phyloP scores from a whole-genome alignment of 2,329 filamentous ascomycete species.

The Ophiostoma piceae region DNA sequence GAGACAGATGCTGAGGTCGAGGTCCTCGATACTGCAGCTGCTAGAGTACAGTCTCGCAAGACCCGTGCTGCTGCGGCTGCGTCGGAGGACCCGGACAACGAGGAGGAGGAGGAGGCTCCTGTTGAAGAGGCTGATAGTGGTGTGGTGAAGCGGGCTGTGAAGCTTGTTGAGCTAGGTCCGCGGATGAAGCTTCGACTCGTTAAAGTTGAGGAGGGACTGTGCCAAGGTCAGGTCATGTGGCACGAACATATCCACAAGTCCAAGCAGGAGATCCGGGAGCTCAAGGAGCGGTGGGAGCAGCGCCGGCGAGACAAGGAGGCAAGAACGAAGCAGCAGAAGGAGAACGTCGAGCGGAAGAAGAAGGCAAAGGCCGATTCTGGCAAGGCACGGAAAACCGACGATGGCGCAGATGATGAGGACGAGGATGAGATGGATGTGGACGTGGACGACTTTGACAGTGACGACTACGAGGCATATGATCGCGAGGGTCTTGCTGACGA shows the following conservation, averaged over 20 bases:
- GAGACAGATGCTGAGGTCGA: conserved; percentile 97
- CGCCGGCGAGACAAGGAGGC: conserved; percentile 74
- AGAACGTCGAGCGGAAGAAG: conserved; percentile 87
- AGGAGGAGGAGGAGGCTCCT: conserved; percentile 35
- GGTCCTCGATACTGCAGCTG: conserved; percentile 60
- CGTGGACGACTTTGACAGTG: conserved; percentile 39
- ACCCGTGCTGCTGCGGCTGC: conserved; percentile 43
- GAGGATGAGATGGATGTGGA: conserved; percentile 38
- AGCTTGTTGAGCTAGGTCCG: conserved; percentile 86
- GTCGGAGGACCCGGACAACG: conserved; percentile 40
- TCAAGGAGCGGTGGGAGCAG: conserved; percentile 80
- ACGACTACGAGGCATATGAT: conserved; percentile 47
- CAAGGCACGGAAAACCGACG: conserved; percentile 38
- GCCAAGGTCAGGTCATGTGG: conserved; percentile 90
- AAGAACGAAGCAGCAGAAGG: conserved; percentile 74
- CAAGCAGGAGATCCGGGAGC: conserved; percentile 65
- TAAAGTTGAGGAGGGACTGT: conserved; percentile 94
- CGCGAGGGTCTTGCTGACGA: conserved; percentile 48
- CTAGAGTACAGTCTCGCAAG: conserved; percentile 53
- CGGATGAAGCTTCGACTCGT: conserved; percentile 82
- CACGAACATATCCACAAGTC: conserved; percentile 90
- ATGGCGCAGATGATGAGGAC: conserved; percentile 38
- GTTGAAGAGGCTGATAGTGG: conserved; percentile 40
- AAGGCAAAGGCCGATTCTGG: conserved; percentile 37
- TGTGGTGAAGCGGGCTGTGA: conserved; percentile 82